Evolutionary conservation across 441 rosid species (phyloP), one percentile per base, ranked within the genome.

Genomic region (Sinapis alba): DNA sequence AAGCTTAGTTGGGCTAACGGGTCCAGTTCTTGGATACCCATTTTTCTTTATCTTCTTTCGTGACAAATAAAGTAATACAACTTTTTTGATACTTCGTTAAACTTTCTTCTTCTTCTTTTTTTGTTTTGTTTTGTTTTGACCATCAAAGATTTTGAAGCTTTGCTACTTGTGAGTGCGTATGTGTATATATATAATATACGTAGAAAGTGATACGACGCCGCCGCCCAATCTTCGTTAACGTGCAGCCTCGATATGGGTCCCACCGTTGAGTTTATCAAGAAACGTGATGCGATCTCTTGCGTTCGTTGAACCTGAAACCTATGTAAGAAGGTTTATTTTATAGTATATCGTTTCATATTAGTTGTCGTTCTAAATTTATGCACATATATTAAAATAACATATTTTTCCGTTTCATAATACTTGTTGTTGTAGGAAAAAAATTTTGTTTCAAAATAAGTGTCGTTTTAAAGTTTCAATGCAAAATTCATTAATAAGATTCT

Each of bases 1-100:
- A 95, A 84, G 73, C 95, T 94, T 75, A 94, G 75, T 34, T 90
- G 94, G 67, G 90, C 62, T 18, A 92, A 82, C 53, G 96, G 92
- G 76, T 92, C 92, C 1, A 74, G 80, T 70, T 85, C 90, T 45
- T 69, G 83, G 0, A 95, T 70, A 19, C 94, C 96, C 99, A 95
- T 95, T 45, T 78, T 59, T 58, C 7, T 20, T 5, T 19, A 5
- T 61, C 7, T 32, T 7, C 60, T 23, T 13, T 1, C n/a, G 53
- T 38, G 16, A 26, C 26, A 13, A 68, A 18, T 19, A 6, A 61
- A 7, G 19, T 50, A 61, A 50, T 75, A 24, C 74, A 68, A 43
- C 74, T 12, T 61, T 58, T 66, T 43, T n/a, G 45, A 50, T 75
- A 13, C 12, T 2, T 34, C 5, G 10, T 12, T 53, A 19, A 21